Percentiles rank a stretch among this genome's conserved stretches.
Evolutionary conservation across 1,139 yeast genomes (phyloP).

Genomic region (Yamadazyma atlantica): DNA sequence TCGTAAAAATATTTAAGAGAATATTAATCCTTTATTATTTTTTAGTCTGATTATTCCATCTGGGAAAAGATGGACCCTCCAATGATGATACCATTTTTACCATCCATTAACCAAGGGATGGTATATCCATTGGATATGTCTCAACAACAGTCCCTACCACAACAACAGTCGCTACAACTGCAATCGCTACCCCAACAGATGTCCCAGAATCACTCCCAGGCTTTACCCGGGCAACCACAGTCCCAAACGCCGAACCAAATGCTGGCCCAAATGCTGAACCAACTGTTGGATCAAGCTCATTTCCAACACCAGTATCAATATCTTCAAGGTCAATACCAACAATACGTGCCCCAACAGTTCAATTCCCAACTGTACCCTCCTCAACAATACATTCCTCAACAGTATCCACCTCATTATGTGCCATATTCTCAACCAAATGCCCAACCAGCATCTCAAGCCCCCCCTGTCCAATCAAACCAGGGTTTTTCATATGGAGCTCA

Average conservation of each 20-base stretch:
- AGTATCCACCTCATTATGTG: slow-evolving; percentile 15
- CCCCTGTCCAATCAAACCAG: too few relatives aligned
- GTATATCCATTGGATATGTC: slow-evolving; percentile 1
- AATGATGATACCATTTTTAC: slow-evolving; percentile 15
- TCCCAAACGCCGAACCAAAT: slow-evolving; percentile 8
- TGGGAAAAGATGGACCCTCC: slow-evolving; percentile 14
- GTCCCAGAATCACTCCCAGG: background rate
- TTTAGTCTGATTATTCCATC: background rate
- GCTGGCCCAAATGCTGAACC: slow-evolving; percentile 7
- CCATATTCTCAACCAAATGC: too few relatives aligned
- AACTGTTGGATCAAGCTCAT: slow-evolving; percentile 15
- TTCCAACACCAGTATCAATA: slow-evolving; percentile 13
- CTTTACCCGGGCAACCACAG: background rate
- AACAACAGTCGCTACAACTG: slow-evolving; percentile 9
- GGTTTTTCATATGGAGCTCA: too few relatives aligned
- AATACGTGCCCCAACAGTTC: slow-evolving; percentile 20
- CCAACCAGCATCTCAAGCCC: too few relatives aligned
- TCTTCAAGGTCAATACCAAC: slow-evolving; percentile 14
- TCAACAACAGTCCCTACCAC: background rate
- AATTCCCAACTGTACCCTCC: background rate
- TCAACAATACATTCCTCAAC: background rate
- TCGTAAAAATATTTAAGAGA: slow-evolving; percentile 15
- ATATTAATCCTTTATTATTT: slow-evolving; percentile 5
- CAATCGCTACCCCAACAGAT: slow-evolving; percentile 8
- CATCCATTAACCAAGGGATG: slow-evolving; percentile 13